phyloP scores from a whole-genome alignment of 2,329 filamentous ascomycete species.

The Thielaviopsis populi region DNA sequence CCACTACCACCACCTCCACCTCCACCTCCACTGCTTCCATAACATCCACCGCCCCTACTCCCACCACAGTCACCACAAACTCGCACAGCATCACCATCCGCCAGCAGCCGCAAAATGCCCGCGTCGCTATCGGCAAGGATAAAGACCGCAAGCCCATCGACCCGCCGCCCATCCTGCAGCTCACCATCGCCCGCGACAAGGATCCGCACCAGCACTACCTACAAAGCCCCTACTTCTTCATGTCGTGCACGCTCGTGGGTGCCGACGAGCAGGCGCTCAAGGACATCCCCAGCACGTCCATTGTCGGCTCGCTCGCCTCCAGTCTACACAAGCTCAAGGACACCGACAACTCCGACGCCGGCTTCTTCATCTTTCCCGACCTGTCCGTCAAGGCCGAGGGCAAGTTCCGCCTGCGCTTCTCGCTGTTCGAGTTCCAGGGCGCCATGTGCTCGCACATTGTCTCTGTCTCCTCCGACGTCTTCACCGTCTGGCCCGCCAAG shows the following conservation, averaged over 20 bases:
- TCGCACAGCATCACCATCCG: conserved; percentile 35
- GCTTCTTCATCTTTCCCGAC: conserved; percentile 85
- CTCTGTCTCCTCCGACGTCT: conserved; percentile 44
- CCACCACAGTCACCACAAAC: conserved; percentile 2
- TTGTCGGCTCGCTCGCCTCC: conserved; percentile 61
- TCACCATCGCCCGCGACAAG: conserved; percentile 30
- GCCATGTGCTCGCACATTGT: conserved; percentile 23
- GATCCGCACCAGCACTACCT: conserved; percentile 34
- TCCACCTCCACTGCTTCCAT: neutral
- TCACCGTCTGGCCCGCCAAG: conserved; percentile 50
- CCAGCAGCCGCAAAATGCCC: conserved; percentile 52
- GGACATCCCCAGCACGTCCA: conserved; percentile 30
- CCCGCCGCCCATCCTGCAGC: conserved; percentile 69
- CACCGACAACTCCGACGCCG: conserved; percentile 59
- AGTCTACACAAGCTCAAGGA: conserved; percentile 74
- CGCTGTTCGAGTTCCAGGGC: conserved; percentile 45
- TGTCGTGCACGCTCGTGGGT: conserved; percentile 31
- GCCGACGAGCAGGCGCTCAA: conserved; percentile 28
- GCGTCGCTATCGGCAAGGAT: conserved; percentile 58
- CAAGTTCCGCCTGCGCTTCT: conserved; percentile 58
- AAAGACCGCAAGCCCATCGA: conserved; percentile 81
- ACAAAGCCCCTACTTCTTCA: conserved; percentile 32
- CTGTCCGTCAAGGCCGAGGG: conserved; percentile 65
- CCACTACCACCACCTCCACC: neutral
- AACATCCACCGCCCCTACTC: neutral